Evolutionary conservation across 106 monocot genomes (phyloP).

Genomic region (Acorus calamus): DNA sequence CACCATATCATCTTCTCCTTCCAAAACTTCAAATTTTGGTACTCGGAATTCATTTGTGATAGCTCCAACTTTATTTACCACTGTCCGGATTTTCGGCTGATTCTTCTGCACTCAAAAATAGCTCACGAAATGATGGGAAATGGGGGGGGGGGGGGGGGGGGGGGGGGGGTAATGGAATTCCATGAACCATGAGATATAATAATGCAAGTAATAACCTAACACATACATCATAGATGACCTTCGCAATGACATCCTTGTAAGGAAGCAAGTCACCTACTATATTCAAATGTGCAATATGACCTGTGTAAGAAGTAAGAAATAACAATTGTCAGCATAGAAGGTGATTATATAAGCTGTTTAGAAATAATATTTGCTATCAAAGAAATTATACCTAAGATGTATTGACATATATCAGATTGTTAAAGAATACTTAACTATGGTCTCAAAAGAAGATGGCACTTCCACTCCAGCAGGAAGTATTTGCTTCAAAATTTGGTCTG

Average conservation of each 20-base stretch:
- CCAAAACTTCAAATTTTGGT: conserved; percentile 88
- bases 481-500: conserved; percentile 92
- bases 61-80: conserved; percentile 90
- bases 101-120: conserved; percentile 62
- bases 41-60: conserved; percentile 93
- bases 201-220: neutral
- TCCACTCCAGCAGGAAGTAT: conserved; percentile 71
- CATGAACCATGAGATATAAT: too few relatives aligned
- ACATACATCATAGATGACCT: conserved; percentile 95
- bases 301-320: conserved; percentile 26
- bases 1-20: conserved; percentile 71
- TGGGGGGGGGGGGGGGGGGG: too few relatives aligned
- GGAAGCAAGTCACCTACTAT: conserved; percentile 66
- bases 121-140: neutral
- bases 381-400: too few relatives aligned
- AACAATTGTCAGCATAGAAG: conserved; percentile 14
- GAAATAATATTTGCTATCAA: too few relatives aligned
- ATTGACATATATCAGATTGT: too few relatives aligned
- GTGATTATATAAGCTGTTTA: neutral
- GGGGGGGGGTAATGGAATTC: too few relatives aligned
- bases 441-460: conserved; percentile 97
- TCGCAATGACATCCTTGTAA: conserved; percentile 83
- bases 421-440: conserved; percentile 74
- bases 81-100: conserved; percentile 86
- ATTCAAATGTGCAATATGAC: conserved; percentile 94